Base-by-base conservation (phyloP, 441 rosid species). In the Adansonia grandidieri region DNA sequence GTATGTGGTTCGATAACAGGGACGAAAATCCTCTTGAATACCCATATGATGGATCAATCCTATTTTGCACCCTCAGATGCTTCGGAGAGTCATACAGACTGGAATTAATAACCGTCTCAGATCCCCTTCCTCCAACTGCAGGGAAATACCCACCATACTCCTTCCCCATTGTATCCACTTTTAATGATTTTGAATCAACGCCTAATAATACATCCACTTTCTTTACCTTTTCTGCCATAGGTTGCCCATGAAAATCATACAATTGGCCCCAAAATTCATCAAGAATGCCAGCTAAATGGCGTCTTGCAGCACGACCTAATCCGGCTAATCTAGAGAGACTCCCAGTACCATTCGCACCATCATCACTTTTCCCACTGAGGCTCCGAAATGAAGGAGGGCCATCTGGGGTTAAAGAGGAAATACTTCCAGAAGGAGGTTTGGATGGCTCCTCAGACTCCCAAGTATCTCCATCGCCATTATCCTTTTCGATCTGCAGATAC, bases 221-320 rank as follows among this genome's bases (percentile, higher is more conserved):
- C 84, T 84, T 91, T 62, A 81, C 79, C 83, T 85, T 93, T 9
- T 91, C 95, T 66, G 82, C 84, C 61, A 90, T 92, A 66, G 84
- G 71, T 71, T 86, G 92, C 68, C 99, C 99, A 61, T 97, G 94
- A 42, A 83, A 85, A 88, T 97, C 94, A 78, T 82, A 97, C 71
- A 97, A 75, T 78, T 93, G 98, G 45, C 93, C 98, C 99, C 99
- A 97, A 84, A 97, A 97, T 80, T 95, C 99, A 73, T 90, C 96
- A 42, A 97, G 96, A 72, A 78, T 86, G 6, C 81, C 82, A 65
- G 97, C 91, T 81, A 97, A 79, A 74, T 97, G 96, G 40, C 97
- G 92, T 80, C 98, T 88, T 7, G 98, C 97, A 67, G 98, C 97
- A 75, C 99, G 98, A n/a, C 99, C 99, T 75, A 97, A 79, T 72